These are phyloP conservation scores for Streptanthus diversifolius DNA, from an alignment of 345 rosid genomes.

Conservation along the genomic window DNA sequence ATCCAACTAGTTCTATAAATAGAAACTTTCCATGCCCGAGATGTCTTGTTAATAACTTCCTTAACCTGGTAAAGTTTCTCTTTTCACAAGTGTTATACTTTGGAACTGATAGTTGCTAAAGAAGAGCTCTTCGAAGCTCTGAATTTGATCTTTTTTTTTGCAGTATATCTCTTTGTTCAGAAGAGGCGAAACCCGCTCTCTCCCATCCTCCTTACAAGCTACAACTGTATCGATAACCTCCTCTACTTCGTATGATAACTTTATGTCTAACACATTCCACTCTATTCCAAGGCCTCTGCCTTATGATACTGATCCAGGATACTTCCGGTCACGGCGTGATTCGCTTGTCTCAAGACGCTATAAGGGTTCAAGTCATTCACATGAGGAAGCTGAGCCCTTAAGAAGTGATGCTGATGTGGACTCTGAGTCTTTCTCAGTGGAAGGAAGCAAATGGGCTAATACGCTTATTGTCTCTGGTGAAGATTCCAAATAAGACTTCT, in stretches of 20 bases:
- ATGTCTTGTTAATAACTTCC: constrained; percentile 64
- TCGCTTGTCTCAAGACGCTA: constrained; percentile 66
- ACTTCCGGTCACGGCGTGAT: constrained; percentile 50
- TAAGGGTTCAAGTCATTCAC: constrained; percentile 81
- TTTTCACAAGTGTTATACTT: not conserved
- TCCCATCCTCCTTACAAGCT: constrained; percentile 65
- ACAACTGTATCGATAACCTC: constrained; percentile 66
- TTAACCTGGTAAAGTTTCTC: constrained; percentile 52
- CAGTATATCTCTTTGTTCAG: constrained; percentile 70
- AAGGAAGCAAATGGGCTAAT: constrained; percentile 58
- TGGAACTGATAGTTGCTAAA: not conserved
- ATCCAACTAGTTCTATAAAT: constrained; percentile 52
- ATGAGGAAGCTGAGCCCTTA: constrained; percentile 83
- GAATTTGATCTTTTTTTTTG: constrained; percentile 20
- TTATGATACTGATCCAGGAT: constrained; percentile 78
- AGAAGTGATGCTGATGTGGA: constrained; percentile 55
- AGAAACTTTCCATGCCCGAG: constrained; percentile 71
- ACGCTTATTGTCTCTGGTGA: constrained; percentile 41
- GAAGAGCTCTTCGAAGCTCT: not conserved
- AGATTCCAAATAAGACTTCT: constrained; percentile 55
- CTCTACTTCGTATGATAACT: constrained; percentile 63
- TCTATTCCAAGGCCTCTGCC: constrained; percentile 98
- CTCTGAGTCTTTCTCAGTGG: constrained; percentile 52
- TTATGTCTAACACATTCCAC: constrained; percentile 67
- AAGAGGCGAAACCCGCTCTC: constrained; percentile 70